Evolutionary conservation across 805 yeast species (phyloP).

Genomic region (Candida arabinofermentans): DNA sequence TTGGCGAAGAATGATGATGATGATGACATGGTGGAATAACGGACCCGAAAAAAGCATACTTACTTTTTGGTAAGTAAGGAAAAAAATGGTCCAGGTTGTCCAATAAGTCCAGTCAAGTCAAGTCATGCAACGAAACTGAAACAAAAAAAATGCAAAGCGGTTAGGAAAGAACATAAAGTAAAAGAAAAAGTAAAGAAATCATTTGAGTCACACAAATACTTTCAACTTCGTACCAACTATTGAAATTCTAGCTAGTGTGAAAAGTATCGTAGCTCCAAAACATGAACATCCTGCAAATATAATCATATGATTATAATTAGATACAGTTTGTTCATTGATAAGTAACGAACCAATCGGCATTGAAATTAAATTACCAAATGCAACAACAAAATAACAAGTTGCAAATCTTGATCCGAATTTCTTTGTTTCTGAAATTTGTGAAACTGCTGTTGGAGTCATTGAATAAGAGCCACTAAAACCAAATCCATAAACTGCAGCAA

Average conservation of each 20-base stretch:
- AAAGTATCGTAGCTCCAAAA: constrained; percentile 12
- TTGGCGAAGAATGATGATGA: neutral
- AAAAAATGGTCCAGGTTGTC: neutral
- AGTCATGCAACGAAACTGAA: neutral
- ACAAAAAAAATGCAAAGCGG: neutral
- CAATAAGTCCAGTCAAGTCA: neutral
- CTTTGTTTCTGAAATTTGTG: constrained; percentile 51
- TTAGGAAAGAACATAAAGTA: neutral
- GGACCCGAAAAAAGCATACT: constrained; percentile 1
- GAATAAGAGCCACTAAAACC: constrained; percentile 56
- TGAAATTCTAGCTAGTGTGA: constrained; percentile 12
- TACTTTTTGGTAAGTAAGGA: neutral
- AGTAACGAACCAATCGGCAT: constrained; percentile 49
- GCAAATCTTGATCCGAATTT: constrained; percentile 70
- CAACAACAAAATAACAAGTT: constrained; percentile 57
- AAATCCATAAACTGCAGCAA: constrained; percentile 47
- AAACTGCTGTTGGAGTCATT: constrained; percentile 58
- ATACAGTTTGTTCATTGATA: constrained; percentile 28
- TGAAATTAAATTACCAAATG: constrained; percentile 43
- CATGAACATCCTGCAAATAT: constrained; percentile 25
- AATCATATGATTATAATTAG: constrained; percentile 22
- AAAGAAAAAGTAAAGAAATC: neutral
- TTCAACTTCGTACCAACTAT: constrained; percentile 28
- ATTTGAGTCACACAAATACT: constrained; percentile 14
- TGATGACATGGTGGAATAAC: neutral